These are phyloP conservation scores for Sergeia podlipaevii DNA, from an alignment of 208 protist species.

Conservation along the genomic window DNA sequence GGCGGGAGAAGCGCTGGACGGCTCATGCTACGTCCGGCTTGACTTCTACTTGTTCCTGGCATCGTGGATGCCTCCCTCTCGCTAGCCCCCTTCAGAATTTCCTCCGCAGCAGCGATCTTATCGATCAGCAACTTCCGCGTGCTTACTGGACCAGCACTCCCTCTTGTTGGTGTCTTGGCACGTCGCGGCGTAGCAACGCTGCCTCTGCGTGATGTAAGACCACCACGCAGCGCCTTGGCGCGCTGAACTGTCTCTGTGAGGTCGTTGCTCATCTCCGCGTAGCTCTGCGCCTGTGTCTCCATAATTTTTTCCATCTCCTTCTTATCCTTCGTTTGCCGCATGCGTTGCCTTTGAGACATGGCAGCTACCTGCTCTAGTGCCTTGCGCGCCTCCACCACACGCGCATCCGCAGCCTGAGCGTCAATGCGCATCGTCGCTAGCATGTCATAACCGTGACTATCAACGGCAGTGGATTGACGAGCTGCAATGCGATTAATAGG, in stretches of 20 bases:
- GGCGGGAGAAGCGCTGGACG: too few species aligned
- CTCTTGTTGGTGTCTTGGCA: constrained; percentile 3
- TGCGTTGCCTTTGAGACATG: constrained; percentile 7
- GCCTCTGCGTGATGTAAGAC: constrained; percentile 4
- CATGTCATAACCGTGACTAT: constrained; percentile 30
- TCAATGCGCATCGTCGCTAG: constrained; percentile 40
- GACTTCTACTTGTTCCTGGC: too few species aligned
- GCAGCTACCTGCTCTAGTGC: constrained; percentile 3
- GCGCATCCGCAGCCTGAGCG: constrained; percentile 18
- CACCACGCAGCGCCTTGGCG: constrained; percentile 4
- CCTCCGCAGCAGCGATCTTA: constrained; percentile 1
- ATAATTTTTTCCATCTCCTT: constrained; percentile 10
- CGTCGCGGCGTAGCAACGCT: background rate
- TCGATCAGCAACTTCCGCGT: too few species aligned
- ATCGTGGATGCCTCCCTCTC: too few species aligned
- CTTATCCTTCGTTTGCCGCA: background rate
- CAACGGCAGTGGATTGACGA: constrained; percentile 16
- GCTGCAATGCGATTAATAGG: constrained; percentile 19
- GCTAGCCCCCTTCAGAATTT: constrained; percentile 5
- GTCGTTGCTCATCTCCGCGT: background rate
- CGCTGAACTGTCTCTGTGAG: constrained; percentile 2
- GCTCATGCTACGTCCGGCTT: too few species aligned
- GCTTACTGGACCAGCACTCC: too few species aligned
- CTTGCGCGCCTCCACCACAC: constrained; percentile 16
- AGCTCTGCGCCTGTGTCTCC: background rate